Evolutionary conservation across 768 basidiomycete genomes (phyloP), one percentile per base, ranked within the genome.

Genomic region (Imleria badia): DNA sequence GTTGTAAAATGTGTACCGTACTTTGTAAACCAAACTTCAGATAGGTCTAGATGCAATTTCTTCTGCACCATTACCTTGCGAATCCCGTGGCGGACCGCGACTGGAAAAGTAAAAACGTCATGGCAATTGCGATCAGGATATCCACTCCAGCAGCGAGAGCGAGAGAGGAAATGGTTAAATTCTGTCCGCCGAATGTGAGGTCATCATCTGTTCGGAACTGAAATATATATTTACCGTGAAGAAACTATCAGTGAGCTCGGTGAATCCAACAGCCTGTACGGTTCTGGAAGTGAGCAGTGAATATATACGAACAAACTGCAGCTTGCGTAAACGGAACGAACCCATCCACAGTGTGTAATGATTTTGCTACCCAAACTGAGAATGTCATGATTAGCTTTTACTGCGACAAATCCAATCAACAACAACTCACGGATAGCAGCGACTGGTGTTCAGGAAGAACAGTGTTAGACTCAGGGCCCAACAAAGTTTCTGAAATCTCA

Each of bases 121-220:
- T 22, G 45, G 15, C 44, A 14, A 60, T 20, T 17, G 58, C 54
- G 5, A 64, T 52, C n/a, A 57, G 6, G n/a, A 61, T 12, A n/a
- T 63, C 62, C 19, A 50, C 33, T 5, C 9, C 59, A 3, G 52
- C 59, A 2, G 33, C 47, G 9, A 46, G 3, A 8, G 41, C n/a
- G 15, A 62, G 4, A 26, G 11, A 5, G 2, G 26, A 19, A 10
- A 42, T 45, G 15, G 15, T 10, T 4, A 48, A 0, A 9, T 0
- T n/a, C 60, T 60, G 22, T 33, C 13, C 26, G 26, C 6, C 26
- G 26, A 26, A 38, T 31, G 22, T 56, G 12, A 47, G 36, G 4
- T 12, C 15, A 26, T 15, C 10, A 26, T 15, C 10, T 1, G 6
- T 19, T 13, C 11, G 1, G 11, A 34, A 20, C 5, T 17, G 14